Evolutionary conservation across 192 early-diverging fungal species (phyloP).

Genomic region (Lunasporangiospora selenospora): DNA sequence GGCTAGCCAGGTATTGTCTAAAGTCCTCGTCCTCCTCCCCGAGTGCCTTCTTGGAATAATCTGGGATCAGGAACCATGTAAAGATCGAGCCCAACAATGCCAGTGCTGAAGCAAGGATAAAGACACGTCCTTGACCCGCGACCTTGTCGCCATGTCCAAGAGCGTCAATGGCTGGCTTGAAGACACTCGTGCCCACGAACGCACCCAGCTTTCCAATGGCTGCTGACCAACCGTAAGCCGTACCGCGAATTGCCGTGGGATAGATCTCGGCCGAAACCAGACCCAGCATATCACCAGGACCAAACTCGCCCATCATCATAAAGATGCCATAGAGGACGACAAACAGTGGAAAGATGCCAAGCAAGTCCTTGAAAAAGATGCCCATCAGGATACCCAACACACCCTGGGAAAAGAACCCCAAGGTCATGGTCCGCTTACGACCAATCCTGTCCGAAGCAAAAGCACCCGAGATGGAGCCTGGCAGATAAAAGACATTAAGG

Average conservation of each 20-base stretch:
- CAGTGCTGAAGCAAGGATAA: constrained; percentile 45
- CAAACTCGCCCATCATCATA: constrained; percentile 54
- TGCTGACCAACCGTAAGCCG: constrained; percentile 55
- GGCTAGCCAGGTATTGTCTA: constrained; percentile 44
- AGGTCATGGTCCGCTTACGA: constrained; percentile 59
- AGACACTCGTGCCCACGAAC: constrained; percentile 49
- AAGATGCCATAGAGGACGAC: constrained; percentile 57
- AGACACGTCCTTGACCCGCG: constrained; percentile 37
- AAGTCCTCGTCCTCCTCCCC: constrained; percentile 47
- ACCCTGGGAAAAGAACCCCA: constrained; percentile 59
- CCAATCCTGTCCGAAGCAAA: constrained; percentile 57
- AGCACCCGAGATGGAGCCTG: constrained; percentile 60
- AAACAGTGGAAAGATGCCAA: constrained; percentile 53
- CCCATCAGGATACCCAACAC: constrained; percentile 60
- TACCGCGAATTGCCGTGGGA: constrained; percentile 56
- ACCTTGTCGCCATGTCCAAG: constrained; percentile 25
- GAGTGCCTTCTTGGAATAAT: constrained; percentile 42
- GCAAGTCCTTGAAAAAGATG: constrained; percentile 45
- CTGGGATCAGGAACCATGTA: constrained; percentile 42
- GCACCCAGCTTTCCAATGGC: constrained; percentile 52
- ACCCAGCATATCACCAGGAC: constrained; percentile 49
- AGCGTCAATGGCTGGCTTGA: constrained; percentile 32
- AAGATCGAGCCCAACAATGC: constrained; percentile 48
- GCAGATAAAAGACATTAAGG: constrained; percentile 60
- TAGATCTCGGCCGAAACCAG: constrained; percentile 46